Evolutionary conservation across 2,329 filamentous ascomycete species (phyloP), one percentile per base, ranked within the genome.

Genomic region (Fusarium armeniacum): DNA sequence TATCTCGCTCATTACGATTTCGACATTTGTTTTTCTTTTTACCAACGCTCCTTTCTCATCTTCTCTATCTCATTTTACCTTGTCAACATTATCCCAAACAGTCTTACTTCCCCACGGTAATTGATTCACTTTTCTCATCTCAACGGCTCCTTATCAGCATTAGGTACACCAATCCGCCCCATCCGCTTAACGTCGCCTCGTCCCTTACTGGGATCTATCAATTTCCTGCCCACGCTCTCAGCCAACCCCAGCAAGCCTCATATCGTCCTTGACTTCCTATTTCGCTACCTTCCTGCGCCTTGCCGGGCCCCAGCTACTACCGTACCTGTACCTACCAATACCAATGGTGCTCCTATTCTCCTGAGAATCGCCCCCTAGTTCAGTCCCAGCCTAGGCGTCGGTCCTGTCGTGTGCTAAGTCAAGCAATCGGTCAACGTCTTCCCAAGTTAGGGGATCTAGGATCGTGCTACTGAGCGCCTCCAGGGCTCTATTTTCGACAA

Each of bases 141-240:
- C 55, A 56, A 67, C 67, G 62, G 72, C 60, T 55, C 53, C 65
- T 73, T 67, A 73, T 73, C 67, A 63, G 54, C 60, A 51, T 44
- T 36, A 32, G 49, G 13, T 28, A 43, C 55, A 41, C 26, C 35
- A 57, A 32, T 56, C 53, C 64, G 54, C 63, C 62, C 63, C 65
- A 51, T 55, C 45, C 52, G 53, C 54, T 62, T 70, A 72, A 73
- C 72, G 62, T 68, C 69, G 61, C 64, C 72, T 65, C 71, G 70
- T 70, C 58, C 72, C 66, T 69, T 68, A 65, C 57, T 58, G 51
- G 71, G 67, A 61, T 70, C 64, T 53, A 67, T 68, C 68, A 71
- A 71, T 71, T 65, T 71, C 65, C 58, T 62, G 43, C 18, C 24
- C 11, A 46, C 44, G 16, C 45, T 62, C 49, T 54, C 30, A 20